phyloP scores from a whole-genome alignment of 305 asterid genomes.

The Coffea humblotiana region DNA sequence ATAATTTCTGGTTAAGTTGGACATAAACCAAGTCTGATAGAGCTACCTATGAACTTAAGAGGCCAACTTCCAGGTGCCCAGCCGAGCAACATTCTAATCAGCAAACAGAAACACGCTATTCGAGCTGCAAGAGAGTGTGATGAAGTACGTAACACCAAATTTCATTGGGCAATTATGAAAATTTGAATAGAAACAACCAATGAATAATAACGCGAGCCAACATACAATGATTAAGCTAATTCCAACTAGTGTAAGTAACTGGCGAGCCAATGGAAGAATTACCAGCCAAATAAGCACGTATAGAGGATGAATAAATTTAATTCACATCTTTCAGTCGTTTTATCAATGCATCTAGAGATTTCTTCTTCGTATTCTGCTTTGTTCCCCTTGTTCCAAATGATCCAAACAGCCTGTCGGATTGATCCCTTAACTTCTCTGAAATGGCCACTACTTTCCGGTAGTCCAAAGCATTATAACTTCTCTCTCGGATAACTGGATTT shows the following conservation, averaged over 20 bases:
- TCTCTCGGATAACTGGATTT: slow-evolving; percentile 91
- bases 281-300: slow-evolving; percentile 24
- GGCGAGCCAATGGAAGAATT: slow-evolving; percentile 19
- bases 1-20: too few relatives aligned
- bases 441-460: slow-evolving; percentile 73
- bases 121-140: background rate
- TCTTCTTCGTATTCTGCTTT: slow-evolving; percentile 87
- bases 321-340: slow-evolving; percentile 87
- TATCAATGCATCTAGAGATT: slow-evolving; percentile 84
- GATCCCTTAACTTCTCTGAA: slow-evolving; percentile 92
- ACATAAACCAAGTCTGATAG: too few relatives aligned
- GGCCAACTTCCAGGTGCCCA: too few relatives aligned
- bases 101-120: background rate
- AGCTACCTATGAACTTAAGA: too few relatives aligned
- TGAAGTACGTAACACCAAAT: background rate
- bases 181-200: slow-evolving; percentile 9
- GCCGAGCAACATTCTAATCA: too few relatives aligned
- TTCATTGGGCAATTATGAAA: background rate
- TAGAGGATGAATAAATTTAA: slow-evolving; percentile 38
- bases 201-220: slow-evolving; percentile 10
- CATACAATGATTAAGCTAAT: slow-evolving; percentile 15
- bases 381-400: slow-evolving; percentile 92
- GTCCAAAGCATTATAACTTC: slow-evolving; percentile 79
- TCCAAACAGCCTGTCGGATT: slow-evolving; percentile 74
- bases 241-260: slow-evolving; percentile 22